These are phyloP conservation scores for Stemphylium beticola DNA, from an alignment of 2,329 filamentous ascomycete species.

Conservation along the genomic window DNA sequence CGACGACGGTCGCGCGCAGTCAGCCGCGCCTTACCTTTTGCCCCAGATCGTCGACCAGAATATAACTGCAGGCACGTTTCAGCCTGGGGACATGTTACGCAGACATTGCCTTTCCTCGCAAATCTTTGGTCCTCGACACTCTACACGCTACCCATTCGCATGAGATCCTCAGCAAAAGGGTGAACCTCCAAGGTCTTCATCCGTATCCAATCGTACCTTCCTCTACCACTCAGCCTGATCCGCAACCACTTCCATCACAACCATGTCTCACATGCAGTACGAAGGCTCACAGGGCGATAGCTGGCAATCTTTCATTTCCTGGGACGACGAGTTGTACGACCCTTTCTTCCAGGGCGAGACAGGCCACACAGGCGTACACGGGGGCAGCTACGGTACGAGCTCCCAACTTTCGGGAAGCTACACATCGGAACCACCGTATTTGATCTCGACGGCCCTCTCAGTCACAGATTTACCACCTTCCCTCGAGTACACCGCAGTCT, in stretches of 20 bases:
- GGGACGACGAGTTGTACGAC: constrained; percentile 40
- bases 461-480: constrained; percentile 33
- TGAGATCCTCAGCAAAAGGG: constrained; percentile 17
- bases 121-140: constrained; percentile 4
- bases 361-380: constrained; percentile 15
- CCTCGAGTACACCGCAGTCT: constrained; percentile 33
- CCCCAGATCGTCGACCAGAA: constrained; percentile 9
- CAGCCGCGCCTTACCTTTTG: constrained; percentile 21
- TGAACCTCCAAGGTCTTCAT: constrained; percentile 7
- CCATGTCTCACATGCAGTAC: constrained; percentile 28
- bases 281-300: constrained; percentile 25
- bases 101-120: constrained; percentile 5
- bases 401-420: constrained; percentile 30
- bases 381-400: constrained; percentile 16
- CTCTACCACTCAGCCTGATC: not conserved
- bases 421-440: constrained; percentile 28
- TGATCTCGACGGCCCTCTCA: constrained; percentile 33
- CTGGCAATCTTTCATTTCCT: constrained; percentile 40
- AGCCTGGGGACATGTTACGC: constrained; percentile 12
- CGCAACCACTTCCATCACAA: not conserved
- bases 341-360: constrained; percentile 34
- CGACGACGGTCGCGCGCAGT: constrained; percentile 12
- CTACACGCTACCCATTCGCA: constrained; percentile 9
- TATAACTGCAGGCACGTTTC: constrained; percentile 25
- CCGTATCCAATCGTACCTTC: not conserved